These are phyloP conservation scores for Xerophyta viscosa DNA, from an alignment of 106 monocot species.

Conservation along the genomic window DNA sequence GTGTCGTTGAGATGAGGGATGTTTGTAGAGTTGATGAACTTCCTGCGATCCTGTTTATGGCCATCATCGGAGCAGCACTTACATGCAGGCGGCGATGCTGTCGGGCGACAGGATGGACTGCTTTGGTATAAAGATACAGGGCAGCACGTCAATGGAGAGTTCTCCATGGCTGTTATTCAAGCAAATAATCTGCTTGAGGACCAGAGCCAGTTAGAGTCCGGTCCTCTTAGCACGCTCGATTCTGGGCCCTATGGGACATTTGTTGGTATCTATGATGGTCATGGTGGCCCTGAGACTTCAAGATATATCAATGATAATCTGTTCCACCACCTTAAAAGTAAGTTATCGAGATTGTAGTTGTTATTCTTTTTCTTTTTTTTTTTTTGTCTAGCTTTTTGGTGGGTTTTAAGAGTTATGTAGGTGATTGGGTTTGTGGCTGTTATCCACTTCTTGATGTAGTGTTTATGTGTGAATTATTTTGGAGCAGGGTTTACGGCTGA, in stretches of 20 bases:
- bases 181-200: constrained; percentile 48
- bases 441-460: too few species aligned
- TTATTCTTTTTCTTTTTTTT: too few species aligned
- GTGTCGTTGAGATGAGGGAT: too few species aligned
- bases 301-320: constrained; percentile 37
- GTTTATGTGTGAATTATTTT: too few species aligned
- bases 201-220: constrained; percentile 45
- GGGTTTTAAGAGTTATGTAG: too few species aligned
- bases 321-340: constrained; percentile 36
- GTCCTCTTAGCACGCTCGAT: constrained; percentile 25
- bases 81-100: constrained; percentile 13
- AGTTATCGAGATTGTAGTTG: not conserved
- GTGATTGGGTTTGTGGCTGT: too few species aligned
- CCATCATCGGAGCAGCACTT: constrained; percentile 17
- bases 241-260: constrained; percentile 40
- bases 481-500: constrained; percentile 37
- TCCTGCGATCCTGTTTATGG: constrained; percentile 27
- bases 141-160: constrained; percentile 32
- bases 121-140: constrained; percentile 47
- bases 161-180: constrained; percentile 46
- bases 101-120: constrained; percentile 34
- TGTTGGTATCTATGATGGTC: constrained; percentile 40
- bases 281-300: constrained; percentile 40
- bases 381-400: too few species aligned
- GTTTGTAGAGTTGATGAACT: constrained; percentile 33